Percentiles rank a stretch among this genome's conserved stretches.
These are phyloP conservation scores for Calendula officinalis DNA, from an alignment of 129 eudicot species.

Conservation along the genomic window DNA sequence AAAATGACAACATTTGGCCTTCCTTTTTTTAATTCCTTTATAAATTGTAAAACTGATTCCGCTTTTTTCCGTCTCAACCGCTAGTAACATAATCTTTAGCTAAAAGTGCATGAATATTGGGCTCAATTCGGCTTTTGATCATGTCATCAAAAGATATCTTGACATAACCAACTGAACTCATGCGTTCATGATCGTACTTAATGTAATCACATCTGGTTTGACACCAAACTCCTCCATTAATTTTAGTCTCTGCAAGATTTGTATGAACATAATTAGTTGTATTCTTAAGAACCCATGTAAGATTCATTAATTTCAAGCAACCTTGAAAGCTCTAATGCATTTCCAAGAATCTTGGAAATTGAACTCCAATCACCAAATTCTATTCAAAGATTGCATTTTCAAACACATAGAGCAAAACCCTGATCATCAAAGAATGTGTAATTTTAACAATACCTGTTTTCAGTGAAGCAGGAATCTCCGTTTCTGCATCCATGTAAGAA, in stretches of 20 bases:
- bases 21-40: slow-evolving; percentile 51
- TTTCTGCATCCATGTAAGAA: slow-evolving; percentile 44
- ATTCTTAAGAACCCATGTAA: slow-evolving; percentile 8
- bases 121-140: slow-evolving; percentile 63
- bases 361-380: slow-evolving; percentile 14
- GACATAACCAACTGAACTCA: slow-evolving; percentile 93
- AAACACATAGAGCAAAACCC: slow-evolving; percentile 11
- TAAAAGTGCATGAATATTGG: slow-evolving; percentile 74
- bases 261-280: background rate
- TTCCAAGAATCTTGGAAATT: slow-evolving; percentile 21
- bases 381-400: slow-evolving; percentile 17
- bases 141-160: slow-evolving; percentile 76
- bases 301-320: slow-evolving; percentile 8
- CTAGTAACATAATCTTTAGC: slow-evolving; percentile 92
- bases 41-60: slow-evolving; percentile 49
- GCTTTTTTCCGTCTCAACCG: slow-evolving; percentile 89
- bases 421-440: slow-evolving; percentile 1
- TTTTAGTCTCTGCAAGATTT: slow-evolving; percentile 46
- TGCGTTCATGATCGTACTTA: slow-evolving; percentile 92
- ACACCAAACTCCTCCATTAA: slow-evolving; percentile 86
- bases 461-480: slow-evolving; percentile 33
- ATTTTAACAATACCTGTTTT: slow-evolving; percentile 19
- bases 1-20: slow-evolving; percentile 81
- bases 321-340: slow-evolving; percentile 11
- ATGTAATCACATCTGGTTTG: slow-evolving; percentile 92